Evolutionary conservation across 345 rosid genomes (phyloP), one percentile per base, ranked within the genome.

Genomic region (Excoecaria agallocha): DNA sequence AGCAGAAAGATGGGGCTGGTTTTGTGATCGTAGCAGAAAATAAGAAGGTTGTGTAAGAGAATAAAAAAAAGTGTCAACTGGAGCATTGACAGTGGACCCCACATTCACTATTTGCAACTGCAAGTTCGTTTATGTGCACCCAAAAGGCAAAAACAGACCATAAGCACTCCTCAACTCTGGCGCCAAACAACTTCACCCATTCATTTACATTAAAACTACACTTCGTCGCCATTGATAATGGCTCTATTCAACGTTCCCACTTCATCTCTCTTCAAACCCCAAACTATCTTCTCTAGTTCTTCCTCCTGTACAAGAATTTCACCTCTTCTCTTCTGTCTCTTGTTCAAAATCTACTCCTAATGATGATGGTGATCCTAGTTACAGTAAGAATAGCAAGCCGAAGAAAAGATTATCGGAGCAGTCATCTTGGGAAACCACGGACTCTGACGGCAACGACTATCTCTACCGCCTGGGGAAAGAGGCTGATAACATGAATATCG

Each of bases 371-470:
- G 77, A 70, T 1, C 57, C 15, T 19, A 15, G 4, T 51, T 51
- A 15, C 19, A 7, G 52, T 17, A 84, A 70, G 13, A 38, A 60
- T n/a, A 43, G 48, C 2, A 56, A 39, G 78, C 72, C 79, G 4
- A 70, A 39, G 43, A 79, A 68, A 83, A 86, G 77, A 60, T 35
- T 94, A 10, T 94, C 98, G 2, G 80, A 92, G 85, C 97, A 92
- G 39, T 94, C 98, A 1, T 92, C 98, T 1, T 94, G 97, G 97
- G 97, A 94, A 77, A 84, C 90, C 6, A 88, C 89, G 80, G 93
- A 92, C 65, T 77, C 89, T 0, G 88, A 90, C 59, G 97, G 98
- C 16, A 89, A 70, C 3, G 97, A 91, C 63, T 92, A 92, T 77
- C 90, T 92, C 15, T 92, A 90, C 63, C 83, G 97, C 68, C 91